A percentile compares a stretch with the other conserved stretches of the same genome.
Evolutionary conservation across 108 stramenopile genomes (phyloP).

Genomic region (Cylindrotheca fusiformis): DNA sequence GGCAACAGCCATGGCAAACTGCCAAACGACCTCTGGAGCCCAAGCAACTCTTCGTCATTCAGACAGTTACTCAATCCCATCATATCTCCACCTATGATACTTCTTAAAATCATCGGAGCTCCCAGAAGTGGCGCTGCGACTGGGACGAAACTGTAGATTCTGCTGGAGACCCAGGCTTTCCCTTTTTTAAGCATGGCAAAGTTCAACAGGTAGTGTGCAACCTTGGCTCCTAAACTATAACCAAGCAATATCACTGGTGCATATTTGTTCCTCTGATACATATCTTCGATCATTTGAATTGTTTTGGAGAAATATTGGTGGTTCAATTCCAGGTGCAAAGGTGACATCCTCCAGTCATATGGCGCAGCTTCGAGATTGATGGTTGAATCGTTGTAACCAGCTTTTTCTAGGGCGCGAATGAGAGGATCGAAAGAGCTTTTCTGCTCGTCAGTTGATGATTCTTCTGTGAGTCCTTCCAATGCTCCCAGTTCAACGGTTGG

Average conservation of each 20-base stretch:
- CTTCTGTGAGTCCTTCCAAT: constrained; percentile 38
- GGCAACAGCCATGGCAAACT: constrained; percentile 55
- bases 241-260: constrained; percentile 37
- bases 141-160: constrained; percentile 57
- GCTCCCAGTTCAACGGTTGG: constrained; percentile 31
- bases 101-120: constrained; percentile 44
- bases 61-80: constrained; percentile 64
- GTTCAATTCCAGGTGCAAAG: constrained; percentile 29
- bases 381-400: constrained; percentile 33
- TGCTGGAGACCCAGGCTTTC: constrained; percentile 49
- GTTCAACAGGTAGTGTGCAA: constrained; percentile 39
- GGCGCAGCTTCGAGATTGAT: constrained; percentile 39
- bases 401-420: constrained; percentile 24
- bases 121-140: constrained; percentile 67
- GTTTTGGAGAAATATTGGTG: constrained; percentile 41
- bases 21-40: constrained; percentile 54
- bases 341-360: constrained; percentile 53
- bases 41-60: constrained; percentile 44
- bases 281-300: constrained; percentile 24
- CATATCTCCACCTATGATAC: constrained; percentile 48
- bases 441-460: constrained; percentile 19
- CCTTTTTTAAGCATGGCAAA: constrained; percentile 26
- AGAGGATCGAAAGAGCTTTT: constrained; percentile 41
- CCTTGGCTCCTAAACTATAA: constrained; percentile 36
- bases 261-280: constrained; percentile 17